These are phyloP conservation scores for Camellia granthamiana DNA, from an alignment of 148 eudicot species.

Conservation along the genomic window DNA sequence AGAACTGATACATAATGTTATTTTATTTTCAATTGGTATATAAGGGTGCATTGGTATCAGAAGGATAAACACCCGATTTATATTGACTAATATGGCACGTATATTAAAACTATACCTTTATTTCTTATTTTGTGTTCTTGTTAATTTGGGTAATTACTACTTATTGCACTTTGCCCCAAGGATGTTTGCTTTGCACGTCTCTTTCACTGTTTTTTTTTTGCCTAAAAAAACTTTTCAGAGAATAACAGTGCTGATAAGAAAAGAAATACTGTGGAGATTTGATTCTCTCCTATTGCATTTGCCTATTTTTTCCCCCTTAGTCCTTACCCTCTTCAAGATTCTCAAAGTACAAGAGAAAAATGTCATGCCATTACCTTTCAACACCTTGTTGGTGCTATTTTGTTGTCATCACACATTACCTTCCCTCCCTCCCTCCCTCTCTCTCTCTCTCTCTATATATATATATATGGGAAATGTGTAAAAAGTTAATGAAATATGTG, in stretches of 20 bases:
- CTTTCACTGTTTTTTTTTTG: slow-evolving; percentile 29
- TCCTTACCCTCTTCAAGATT: slow-evolving; percentile 8
- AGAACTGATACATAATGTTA: no score
- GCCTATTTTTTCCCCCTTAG: slow-evolving; percentile 10
- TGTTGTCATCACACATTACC: not conserved
- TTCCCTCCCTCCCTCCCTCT: slow-evolving; percentile 9
- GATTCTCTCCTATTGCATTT: slow-evolving; percentile 21
- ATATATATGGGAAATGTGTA: no score
- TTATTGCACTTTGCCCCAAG: slow-evolving; percentile 9
- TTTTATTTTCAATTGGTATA: no score
- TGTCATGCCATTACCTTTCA: slow-evolving; percentile 17
- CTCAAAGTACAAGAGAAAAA: slow-evolving; percentile 5
- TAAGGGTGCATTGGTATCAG: no score
- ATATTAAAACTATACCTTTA: not conserved
- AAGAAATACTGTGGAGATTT: slow-evolving; percentile 27
- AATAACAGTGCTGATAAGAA: slow-evolving; percentile 1
- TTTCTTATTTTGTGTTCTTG: not conserved
- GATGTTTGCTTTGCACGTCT: slow-evolving; percentile 26
- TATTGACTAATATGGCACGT: no score
- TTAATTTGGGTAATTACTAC: not conserved
- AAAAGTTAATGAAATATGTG: no score
- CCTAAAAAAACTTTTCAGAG: slow-evolving; percentile 17
- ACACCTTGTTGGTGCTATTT: not conserved
- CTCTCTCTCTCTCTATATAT: not conserved
- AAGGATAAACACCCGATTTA: no score